Base-by-base conservation (phyloP, 2,329 filamentous ascomycete genomes). In the Fonsecaea monophora region DNA sequence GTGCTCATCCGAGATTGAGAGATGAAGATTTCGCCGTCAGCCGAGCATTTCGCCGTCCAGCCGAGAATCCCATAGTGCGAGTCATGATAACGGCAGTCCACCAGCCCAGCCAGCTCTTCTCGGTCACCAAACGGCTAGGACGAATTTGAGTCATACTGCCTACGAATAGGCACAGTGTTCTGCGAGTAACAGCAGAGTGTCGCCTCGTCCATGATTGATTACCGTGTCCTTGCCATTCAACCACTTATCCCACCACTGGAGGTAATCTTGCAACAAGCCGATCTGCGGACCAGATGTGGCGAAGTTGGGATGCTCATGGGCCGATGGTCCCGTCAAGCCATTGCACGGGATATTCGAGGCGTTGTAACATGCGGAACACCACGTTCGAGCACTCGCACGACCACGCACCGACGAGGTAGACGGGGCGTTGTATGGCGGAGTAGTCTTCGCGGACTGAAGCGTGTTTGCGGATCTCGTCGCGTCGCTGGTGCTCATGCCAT, bases 181-280 rank as follows among this genome's bases (percentile, higher is more conserved):
- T 67, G 65, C 10, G 64, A 30, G 18, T 64, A 67, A 35, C 60
- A 63, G 15, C 60, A 54, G 53, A 64, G 60, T 12, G 35, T 40
- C 10, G 65, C 60, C 35, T 67, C 65, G 12, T 67, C 54, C 59
- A 64, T 60, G 56, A 67, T 56, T 25, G 25, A 21, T 21, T 21
- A 60, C 60, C 5, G 65, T 67, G 34, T 67, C 60, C n/a, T 35
- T 38, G 32, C 60, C 60, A 35, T 67, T 64, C 53, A 67, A 35
- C 65, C 65, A 67, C 53, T 64, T 64, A 32, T 67, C 65, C 60
- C 65, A 67, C 65, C 65, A 67, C 2, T 60, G 40, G 18, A 67
- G 40, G 15, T 54, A 60, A 32, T 67, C 65, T 40, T 67, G 65
- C 30, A 67, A 53, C n/a, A 67, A 67, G 2, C 65, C 65, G 21